Evolutionary conservation across 2,329 filamentous ascomycete genomes (phyloP).

Genomic region (Colletotrichum sp.): DNA sequence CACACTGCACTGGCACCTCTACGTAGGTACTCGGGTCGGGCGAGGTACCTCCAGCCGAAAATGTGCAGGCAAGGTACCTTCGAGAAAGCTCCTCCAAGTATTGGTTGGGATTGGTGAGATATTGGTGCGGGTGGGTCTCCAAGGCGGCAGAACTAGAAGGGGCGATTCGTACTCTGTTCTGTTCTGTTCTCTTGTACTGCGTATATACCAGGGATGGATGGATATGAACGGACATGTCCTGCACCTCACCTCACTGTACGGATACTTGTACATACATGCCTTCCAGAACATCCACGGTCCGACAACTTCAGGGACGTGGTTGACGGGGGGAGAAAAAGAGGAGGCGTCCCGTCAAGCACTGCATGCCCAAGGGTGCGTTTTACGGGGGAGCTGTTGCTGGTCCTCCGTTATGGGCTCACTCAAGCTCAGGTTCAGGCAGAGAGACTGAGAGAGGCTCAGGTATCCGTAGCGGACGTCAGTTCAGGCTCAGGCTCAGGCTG

Average conservation of each 20-base stretch:
- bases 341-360: not conserved
- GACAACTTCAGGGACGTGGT: not conserved
- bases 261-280: not conserved
- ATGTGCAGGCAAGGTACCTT: not conserved
- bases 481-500: not conserved
- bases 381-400: not conserved
- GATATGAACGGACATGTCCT: not conserved
- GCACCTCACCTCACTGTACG: not conserved
- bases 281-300: not conserved
- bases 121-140: slow-evolving; percentile 17
- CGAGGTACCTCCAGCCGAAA: not conserved
- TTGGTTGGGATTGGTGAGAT: slow-evolving; percentile 15
- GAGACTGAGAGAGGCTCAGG: not conserved
- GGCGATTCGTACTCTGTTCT: not conserved
- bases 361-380: not conserved
- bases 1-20: not conserved
- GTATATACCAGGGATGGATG: not conserved
- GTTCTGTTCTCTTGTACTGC: not conserved
- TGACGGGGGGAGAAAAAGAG: not conserved
- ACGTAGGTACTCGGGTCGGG: not conserved
- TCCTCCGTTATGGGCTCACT: not conserved
- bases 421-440: not conserved
- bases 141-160: slow-evolving; percentile 1
- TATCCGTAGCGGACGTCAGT: not conserved
- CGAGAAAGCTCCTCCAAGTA: not conserved